These are phyloP conservation scores for Hygrophoropsis aurantiaca DNA, from an alignment of 768 basidiomycete species.

Conservation along the genomic window DNA sequence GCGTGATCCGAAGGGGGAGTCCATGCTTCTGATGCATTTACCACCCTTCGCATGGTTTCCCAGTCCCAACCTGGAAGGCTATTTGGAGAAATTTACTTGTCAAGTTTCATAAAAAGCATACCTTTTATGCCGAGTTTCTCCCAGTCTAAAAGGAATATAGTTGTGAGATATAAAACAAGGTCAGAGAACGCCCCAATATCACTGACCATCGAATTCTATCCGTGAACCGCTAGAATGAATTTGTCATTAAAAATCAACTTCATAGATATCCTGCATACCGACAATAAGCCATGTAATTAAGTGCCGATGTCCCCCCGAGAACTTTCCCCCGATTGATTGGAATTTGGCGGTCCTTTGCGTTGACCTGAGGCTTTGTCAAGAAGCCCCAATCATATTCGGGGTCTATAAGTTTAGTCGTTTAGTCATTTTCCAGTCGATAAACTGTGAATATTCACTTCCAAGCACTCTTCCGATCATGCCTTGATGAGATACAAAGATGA, in stretches of 20 bases:
- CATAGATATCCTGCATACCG: neutral
- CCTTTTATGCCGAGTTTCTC: slow-evolving; percentile 13
- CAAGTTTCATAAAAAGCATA: neutral
- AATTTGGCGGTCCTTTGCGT: slow-evolving; percentile 8
- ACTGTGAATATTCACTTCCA: slow-evolving; percentile 8
- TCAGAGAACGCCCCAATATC: neutral
- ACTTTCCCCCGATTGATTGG: slow-evolving; percentile 9
- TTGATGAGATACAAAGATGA: neutral
- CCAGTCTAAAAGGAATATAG: slow-evolving; percentile 11
- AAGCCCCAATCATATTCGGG: slow-evolving; percentile 16
- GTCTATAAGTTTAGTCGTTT: slow-evolving; percentile 4
- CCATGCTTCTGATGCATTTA: slow-evolving; percentile 14
- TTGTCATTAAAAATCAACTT: neutral
- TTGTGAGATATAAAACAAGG: neutral
- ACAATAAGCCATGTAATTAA: slow-evolving; percentile 9
- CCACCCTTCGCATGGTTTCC: slow-evolving; percentile 11
- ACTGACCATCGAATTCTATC: slow-evolving; percentile 14
- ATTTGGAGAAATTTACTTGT: neutral
- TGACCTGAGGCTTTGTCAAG: slow-evolving; percentile 8
- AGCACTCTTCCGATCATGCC: slow-evolving; percentile 9
- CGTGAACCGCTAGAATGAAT: slow-evolving; percentile 7
- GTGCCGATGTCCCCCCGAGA: slow-evolving; percentile 14
- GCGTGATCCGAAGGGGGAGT: slow-evolving; percentile 10
- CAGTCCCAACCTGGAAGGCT: slow-evolving; percentile 12
- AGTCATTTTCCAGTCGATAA: neutral